Conservation (phyloP, 208 protist genomes). For the Wallacemonas collosoma region DNA sequence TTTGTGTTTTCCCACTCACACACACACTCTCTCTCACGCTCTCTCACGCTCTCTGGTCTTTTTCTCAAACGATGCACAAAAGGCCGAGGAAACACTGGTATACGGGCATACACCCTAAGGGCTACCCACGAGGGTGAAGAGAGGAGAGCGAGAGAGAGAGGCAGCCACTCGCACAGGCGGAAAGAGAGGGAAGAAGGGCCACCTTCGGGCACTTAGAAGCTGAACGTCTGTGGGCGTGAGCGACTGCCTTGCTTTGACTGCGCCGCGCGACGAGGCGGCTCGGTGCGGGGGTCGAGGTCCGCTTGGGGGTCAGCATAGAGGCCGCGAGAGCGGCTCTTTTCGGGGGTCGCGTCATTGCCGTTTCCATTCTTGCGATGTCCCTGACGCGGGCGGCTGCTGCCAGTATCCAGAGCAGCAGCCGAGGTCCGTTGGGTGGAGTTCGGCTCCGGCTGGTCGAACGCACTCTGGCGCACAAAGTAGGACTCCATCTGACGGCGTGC, state of each 20-base stretch:
- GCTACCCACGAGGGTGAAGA: no score
- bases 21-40: no score
- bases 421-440: not conserved
- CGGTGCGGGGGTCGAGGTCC: slow-evolving; percentile 6
- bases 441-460: slow-evolving; percentile 14
- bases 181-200: no score
- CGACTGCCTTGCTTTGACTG: not conserved
- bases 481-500: slow-evolving; percentile 20
- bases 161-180: no score
- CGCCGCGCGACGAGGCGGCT: slow-evolving; percentile 9
- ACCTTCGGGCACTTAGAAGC: not conserved
- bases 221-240: not conserved
- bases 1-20: no score
- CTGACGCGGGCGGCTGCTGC: no score
- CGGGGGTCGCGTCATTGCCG: slow-evolving; percentile 1
- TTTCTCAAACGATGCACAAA: no score
- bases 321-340: slow-evolving; percentile 2
- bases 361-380: not conserved
- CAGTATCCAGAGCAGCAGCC: no score
- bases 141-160: no score
- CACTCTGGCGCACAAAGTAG: slow-evolving; percentile 20
- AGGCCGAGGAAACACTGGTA: no score
- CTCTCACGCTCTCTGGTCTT: no score
- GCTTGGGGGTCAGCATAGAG: slow-evolving; percentile 6
- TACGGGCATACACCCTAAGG: no score